These are phyloP conservation scores for Sporothrix luriei DNA, from an alignment of 2,329 filamentous ascomycete genomes.

Conservation along the genomic window DNA sequence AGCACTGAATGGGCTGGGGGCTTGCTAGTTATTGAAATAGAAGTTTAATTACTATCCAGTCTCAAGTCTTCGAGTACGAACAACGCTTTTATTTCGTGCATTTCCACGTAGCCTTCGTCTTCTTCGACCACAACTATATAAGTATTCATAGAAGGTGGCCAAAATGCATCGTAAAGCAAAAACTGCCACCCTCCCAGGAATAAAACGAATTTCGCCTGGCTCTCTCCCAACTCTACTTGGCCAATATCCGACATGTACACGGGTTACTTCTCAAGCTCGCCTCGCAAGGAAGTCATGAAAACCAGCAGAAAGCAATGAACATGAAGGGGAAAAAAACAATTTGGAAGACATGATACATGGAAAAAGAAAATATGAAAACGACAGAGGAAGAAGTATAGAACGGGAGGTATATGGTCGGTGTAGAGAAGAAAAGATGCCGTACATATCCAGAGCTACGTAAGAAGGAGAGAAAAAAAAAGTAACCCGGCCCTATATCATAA, in stretches of 20 bases:
- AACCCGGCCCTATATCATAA: constrained; percentile 8
- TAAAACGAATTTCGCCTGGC: neutral
- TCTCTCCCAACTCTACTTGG: neutral
- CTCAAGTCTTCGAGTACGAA: neutral
- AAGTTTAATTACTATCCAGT: too few species aligned
- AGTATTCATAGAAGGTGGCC: neutral
- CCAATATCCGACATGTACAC: neutral
- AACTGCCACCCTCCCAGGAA: neutral
- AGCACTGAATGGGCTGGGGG: neutral
- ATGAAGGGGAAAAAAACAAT: neutral
- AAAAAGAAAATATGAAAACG: constrained; percentile 1
- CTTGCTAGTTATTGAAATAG: too few species aligned
- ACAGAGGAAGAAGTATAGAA: constrained; percentile 9
- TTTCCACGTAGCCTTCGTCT: neutral
- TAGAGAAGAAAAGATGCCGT: neutral
- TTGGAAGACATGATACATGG: neutral
- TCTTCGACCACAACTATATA: neutral
- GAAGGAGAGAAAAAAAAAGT: neutral
- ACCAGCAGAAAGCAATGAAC: neutral
- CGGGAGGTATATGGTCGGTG: neutral
- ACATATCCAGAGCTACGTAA: neutral
- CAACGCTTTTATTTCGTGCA: neutral
- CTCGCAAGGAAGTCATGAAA: neutral
- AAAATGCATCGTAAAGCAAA: neutral
- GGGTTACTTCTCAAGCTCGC: neutral